Evolutionary conservation across 306 rosid genomes (phyloP), one percentile per base, ranked within the genome.

Genomic region (Aeschynomene evenia): DNA sequence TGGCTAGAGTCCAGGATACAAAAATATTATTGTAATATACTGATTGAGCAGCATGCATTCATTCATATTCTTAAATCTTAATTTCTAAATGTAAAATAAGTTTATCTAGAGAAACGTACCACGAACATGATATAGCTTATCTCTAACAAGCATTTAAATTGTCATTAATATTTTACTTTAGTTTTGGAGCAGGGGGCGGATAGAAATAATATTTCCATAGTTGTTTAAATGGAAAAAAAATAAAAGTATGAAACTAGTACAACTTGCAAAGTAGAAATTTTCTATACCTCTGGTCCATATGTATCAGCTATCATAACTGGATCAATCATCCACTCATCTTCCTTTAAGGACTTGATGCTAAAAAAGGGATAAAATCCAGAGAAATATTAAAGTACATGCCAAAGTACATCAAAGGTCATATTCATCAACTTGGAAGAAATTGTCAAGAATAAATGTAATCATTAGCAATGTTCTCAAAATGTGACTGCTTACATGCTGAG

Each of bases 291-390:
- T 29, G 87, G 90, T 70, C 97, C 90, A 59, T 93, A 93, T 18
- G 81, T 66, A 70, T 93, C 98, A 50, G 98, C 94, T 55, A 90
- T 93, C 63, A 81, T 79, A 46, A 90, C 87, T 5, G 98, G 97
- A 85, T 93, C 96, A 21, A 90, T 33, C 85, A 93, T 70, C 98
- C 97, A 93, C 76, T 85, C 94, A 61, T 90, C 81, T 72, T 86
- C 92, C 74, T 85, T 82, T 12, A 71, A 79, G 83, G 72, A 82
- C 85, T 84, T 93, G 83, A 91, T 87, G 81, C 98, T 93, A 88
- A 70, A 69, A 82, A 49, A 80, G 37, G 45, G 58, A 53, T 40
- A 43, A 59, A 21, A 9, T 31, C 55, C 74, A 46, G 51, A 54
- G 26, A 16, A 42, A 60, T 16, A 34, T 22, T 22, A 24, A 63